Evolutionary conservation across 2,329 filamentous ascomycete genomes (phyloP), one percentile per base, ranked within the genome.

Genomic region (Bipolaris victoriae): DNA sequence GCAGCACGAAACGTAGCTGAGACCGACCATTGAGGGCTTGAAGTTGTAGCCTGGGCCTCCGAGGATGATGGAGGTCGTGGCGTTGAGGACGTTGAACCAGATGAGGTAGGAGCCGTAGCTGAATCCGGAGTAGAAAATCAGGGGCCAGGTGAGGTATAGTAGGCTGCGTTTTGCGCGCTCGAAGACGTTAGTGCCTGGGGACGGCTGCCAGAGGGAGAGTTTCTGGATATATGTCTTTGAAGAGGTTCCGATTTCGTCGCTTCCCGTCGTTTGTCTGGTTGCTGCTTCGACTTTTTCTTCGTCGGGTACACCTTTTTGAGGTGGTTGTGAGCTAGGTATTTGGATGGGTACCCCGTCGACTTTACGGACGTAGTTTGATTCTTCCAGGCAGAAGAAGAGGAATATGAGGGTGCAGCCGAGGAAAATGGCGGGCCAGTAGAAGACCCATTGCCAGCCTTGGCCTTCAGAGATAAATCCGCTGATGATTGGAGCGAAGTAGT

Each of bases 381-480:
- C 85, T 69, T 87, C 85, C 77, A 86, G 81, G 68, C 83, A 81
- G 64, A 87, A 83, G 73, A 85, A 86, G 1, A 83, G 71, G 60
- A 85, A 78, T 16, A 86, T 64, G 36, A 83, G 81, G 9, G 74
- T 77, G 1, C 81, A 70, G 0, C 73, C 83, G 3, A 75, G 70
- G 61, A 87, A 79, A 26, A 88, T 86, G 4, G 84, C 82, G 33
- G 80, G 81, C 77, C 83, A 85, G 63, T 82, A 80, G 55, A 73
- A 67, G 2, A 75, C 72, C 73, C 74, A 76, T 46, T 45, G 55
- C 73, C 73, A 77, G 7, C 73, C 72, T 53, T 73, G 68, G 2
- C 66, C 61, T 43, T 77, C 74, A 5, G 69, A 66, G 45, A 77
- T 76, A 50, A 75, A 77, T 2, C 75, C 75, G 24, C 62, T 64